Evolutionary conservation across 192 early-diverging fungal species (phyloP).

Genomic region (Gaertneriomyces semiglobifer): DNA sequence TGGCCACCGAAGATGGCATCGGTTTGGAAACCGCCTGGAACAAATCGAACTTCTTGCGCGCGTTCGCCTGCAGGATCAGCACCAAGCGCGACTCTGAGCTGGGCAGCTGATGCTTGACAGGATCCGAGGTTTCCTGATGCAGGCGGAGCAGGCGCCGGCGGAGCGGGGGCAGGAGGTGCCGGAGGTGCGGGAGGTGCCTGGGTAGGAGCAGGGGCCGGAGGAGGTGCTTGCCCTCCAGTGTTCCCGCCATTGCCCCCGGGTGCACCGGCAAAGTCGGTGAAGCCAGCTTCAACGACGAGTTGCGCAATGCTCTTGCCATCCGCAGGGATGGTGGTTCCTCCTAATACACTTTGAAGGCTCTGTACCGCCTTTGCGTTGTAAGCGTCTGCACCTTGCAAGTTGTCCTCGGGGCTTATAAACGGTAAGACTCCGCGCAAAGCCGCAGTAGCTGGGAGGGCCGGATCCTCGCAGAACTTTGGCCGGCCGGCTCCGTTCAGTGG

Average conservation of each 20-base stretch:
- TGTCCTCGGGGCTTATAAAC: not conserved
- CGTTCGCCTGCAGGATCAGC: conserved; percentile 26
- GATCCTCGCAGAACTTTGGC: conserved; percentile 25
- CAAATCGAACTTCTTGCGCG: conserved; percentile 34
- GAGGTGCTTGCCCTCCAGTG: not conserved
- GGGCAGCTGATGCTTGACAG: conserved; percentile 12
- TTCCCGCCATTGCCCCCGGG: not conserved
- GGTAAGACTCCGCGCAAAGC: conserved; percentile 29
- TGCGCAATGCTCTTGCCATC: conserved; percentile 3
- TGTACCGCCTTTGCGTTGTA: not conserved
- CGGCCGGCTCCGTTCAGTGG: conserved; percentile 15
- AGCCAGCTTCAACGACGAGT: conserved; percentile 6
- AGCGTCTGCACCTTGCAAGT: conserved; percentile 1
- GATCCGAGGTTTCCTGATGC: conserved; percentile 12
- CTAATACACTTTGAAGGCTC: not conserved
- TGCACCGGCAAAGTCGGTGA: conserved; percentile 5
- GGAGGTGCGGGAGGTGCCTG: conserved; percentile 1
- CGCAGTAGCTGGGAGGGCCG: conserved; percentile 23
- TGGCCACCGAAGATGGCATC: conserved; percentile 26
- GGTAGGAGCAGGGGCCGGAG: not conserved
- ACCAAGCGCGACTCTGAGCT: conserved; percentile 23
- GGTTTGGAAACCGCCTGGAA: conserved; percentile 17
- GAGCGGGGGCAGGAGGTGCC: not conserved
- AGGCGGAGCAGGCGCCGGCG: conserved; percentile 3
- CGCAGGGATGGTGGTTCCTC: not conserved